A percentile compares a stretch with the other conserved stretches of the same genome.
These are phyloP conservation scores for Pugionium cornutum DNA, from an alignment of 345 rosid species.

Conservation along the genomic window DNA sequence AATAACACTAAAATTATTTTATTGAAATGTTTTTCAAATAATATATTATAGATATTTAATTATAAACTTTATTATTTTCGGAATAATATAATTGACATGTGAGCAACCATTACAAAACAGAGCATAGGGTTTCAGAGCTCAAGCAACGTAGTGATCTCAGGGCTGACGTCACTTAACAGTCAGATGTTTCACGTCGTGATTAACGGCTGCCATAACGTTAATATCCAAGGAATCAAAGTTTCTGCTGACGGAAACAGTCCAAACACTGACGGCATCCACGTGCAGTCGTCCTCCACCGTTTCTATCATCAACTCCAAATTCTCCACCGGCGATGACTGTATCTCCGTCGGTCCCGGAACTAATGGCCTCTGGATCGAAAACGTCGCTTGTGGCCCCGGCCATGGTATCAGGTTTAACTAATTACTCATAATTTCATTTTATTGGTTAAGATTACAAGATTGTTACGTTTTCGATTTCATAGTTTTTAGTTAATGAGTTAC, in stretches of 20 bases:
- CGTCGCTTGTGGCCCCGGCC: slow-evolving; percentile 70
- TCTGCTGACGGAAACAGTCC: slow-evolving; percentile 62
- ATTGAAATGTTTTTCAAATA: too few relatives aligned
- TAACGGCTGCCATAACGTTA: slow-evolving; percentile 57
- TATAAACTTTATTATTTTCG: neutral
- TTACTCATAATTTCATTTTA: too few relatives aligned
- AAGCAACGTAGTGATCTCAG: slow-evolving; percentile 48
- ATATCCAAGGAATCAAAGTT: slow-evolving; percentile 50
- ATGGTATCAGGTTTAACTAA: slow-evolving; percentile 71
- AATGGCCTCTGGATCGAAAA: slow-evolving; percentile 54
- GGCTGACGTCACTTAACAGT: slow-evolving; percentile 61
- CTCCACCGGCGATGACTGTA: slow-evolving; percentile 69
- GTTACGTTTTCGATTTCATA: too few relatives aligned
- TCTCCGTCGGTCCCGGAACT: slow-evolving; percentile 71
- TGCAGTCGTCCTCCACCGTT: slow-evolving; percentile 50
- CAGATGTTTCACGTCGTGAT: slow-evolving; percentile 63
- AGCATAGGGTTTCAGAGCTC: slow-evolving; percentile 53
- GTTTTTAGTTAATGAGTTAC: neutral
- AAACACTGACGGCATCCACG: slow-evolving; percentile 81
- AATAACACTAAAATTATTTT: too few relatives aligned
- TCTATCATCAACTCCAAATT: slow-evolving; percentile 51
- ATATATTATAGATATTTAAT: too few relatives aligned
- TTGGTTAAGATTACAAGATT: neutral
- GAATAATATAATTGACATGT: slow-evolving; percentile 17
- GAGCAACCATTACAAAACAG: slow-evolving; percentile 38